phyloP scores from a whole-genome alignment of 129 eudicot genomes.

The Glebionis coronaria region DNA sequence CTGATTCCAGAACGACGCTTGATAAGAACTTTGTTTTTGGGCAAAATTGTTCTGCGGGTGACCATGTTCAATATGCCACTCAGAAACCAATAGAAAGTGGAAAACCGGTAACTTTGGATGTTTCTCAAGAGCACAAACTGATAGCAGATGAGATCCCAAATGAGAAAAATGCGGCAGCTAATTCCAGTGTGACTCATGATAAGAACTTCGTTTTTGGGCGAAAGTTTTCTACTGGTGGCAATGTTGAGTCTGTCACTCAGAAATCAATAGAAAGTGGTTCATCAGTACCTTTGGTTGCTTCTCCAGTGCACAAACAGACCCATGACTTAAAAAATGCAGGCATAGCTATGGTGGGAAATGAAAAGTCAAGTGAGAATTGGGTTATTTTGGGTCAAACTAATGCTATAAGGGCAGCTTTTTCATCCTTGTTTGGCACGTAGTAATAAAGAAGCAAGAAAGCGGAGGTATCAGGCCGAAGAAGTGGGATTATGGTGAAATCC shows the following conservation, averaged over 20 bases:
- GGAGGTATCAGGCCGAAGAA: too few species aligned
- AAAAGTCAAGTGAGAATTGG: not conserved
- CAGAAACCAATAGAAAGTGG: too few species aligned
- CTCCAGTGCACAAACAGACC: not conserved
- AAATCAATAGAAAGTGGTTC: conserved; percentile 51
- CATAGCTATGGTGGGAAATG: not conserved
- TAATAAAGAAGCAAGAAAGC: too few species aligned
- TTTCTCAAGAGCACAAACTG: not conserved
- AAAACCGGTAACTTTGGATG: too few species aligned
- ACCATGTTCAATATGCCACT: not conserved
- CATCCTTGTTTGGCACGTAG: too few species aligned
- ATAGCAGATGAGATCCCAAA: not conserved
- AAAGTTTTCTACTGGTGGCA: too few species aligned
- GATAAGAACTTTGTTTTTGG: not conserved
- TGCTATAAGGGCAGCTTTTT: not conserved
- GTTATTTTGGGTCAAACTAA: not conserved
- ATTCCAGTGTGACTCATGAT: not conserved
- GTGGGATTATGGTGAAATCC: too few species aligned
- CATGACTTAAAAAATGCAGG: not conserved
- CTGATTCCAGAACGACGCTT: not conserved
- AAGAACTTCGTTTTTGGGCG: too few species aligned
- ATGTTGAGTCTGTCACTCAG: not conserved
- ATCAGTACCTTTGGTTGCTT: conserved; percentile 10
- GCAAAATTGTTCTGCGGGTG: not conserved
- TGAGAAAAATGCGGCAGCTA: not conserved